Base-by-base conservation (phyloP, 768 basidiomycete genomes). In the Pleurotus salmoneostramineus region DNA sequence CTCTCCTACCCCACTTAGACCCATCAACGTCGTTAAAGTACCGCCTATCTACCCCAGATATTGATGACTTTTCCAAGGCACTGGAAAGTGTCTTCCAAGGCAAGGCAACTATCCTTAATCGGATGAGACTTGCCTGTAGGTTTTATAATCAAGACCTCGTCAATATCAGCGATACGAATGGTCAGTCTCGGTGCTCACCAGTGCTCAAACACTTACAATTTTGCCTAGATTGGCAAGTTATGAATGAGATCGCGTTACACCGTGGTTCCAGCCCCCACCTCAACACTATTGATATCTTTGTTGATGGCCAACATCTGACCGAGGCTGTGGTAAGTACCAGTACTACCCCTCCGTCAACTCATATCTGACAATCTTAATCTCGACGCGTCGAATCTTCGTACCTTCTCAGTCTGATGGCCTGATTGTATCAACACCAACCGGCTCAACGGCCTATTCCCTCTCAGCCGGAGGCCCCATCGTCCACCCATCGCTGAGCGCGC, bases 391-490 rank as follows among this genome's bases (percentile, higher is more conserved):
- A n/a, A n/a, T n/a, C n/a, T n/a, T n/a, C n/a, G n/a, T n/a, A n/a
- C 31, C 14, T 40, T 58, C 58, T 27, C 32, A 95, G 94, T 93
- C 93, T 36, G 95, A 97, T 64, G 95, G 95, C 37, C 76, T 97
- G 59, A 94, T 97, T 57, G 85, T 98, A 56, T 94, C 94, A 5
- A 98, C 95, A 1, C 95, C 95, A 17, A 98, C 95, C 2, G 95
- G 95, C 5, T 97, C 95, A 17, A 97, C 95, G 3, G 95, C 95
- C 12, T 97, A 98, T 71, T 97, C 95, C 0, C 79, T 98, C 21
- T 96, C 94, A 3, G 92, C 95, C 0, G 95, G 95, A 35, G 95
- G 95, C 27, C 95, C 95, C 3, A 97, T 98, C 63, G 93, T 97
- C 0, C 95, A 97, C 61, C 95, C 95, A 2, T 92, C 91, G 2